Evolutionary conservation across 805 yeast genomes (phyloP).

Genomic region (Lipomyces yamadae): DNA sequence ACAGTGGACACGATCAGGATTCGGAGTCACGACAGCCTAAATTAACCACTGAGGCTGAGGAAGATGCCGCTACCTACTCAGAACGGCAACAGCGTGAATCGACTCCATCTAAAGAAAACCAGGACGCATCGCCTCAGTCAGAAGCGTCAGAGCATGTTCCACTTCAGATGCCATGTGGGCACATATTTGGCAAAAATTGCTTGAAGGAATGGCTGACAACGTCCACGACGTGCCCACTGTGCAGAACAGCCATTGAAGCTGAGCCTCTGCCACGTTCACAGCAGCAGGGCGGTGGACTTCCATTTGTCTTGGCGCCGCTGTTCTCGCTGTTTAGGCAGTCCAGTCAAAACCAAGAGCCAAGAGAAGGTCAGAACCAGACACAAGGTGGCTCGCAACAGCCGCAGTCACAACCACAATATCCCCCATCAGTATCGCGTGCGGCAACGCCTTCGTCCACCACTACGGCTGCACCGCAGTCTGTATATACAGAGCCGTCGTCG

Average conservation of each 20-base stretch:
- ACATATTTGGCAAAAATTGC: conserved; percentile 85
- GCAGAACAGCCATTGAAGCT: conserved; percentile 63
- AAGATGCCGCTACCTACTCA: background rate
- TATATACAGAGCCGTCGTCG: background rate
- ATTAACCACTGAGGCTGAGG: conserved; percentile 9
- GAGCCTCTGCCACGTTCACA: conserved; percentile 23
- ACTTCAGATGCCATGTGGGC: conserved; percentile 80
- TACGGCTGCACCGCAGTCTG: background rate
- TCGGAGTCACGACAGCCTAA: background rate
- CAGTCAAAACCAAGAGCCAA: background rate
- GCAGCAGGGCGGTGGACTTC: conserved; percentile 19
- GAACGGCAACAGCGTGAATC: background rate
- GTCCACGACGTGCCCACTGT: conserved; percentile 82
- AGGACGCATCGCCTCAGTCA: background rate
- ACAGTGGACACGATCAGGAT: background rate
- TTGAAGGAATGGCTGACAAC: conserved; percentile 78
- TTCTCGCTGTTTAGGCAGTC: conserved; percentile 16
- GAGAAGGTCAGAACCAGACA: background rate
- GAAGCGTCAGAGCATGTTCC: conserved; percentile 60
- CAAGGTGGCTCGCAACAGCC: conserved; percentile 1
- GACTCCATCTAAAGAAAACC: background rate
- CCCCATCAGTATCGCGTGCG: background rate
- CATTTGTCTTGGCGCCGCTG: conserved; percentile 27
- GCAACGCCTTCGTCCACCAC: conserved; percentile 1
- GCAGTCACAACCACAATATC: background rate